phyloP scores from a whole-genome alignment of 768 basidiomycete genomes.

The Xanthoconium purpureum region DNA sequence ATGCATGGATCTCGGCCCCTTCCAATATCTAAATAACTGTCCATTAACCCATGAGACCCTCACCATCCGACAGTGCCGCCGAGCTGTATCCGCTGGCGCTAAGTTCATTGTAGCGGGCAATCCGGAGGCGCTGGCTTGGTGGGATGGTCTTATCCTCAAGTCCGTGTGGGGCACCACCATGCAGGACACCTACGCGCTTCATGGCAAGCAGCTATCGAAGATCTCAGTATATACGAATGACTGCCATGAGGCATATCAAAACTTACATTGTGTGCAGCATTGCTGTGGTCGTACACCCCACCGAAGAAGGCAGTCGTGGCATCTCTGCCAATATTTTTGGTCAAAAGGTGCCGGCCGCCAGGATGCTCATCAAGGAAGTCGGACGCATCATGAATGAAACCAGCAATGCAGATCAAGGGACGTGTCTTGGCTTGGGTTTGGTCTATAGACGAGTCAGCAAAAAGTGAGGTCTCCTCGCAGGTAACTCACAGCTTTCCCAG shows the following conservation, averaged over 20 bases:
- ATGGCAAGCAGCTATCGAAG: slow-evolving; percentile 33
- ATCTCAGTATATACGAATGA: slow-evolving; percentile 5
- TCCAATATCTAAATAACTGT: background rate
- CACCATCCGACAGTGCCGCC: slow-evolving; percentile 56
- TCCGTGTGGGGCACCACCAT: slow-evolving; percentile 51
- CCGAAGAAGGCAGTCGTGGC: slow-evolving; percentile 95
- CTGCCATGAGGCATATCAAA: accelerated
- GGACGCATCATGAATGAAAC: slow-evolving; percentile 89
- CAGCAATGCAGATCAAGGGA: slow-evolving; percentile 81
- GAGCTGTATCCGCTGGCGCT: slow-evolving; percentile 48
- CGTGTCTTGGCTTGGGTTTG: slow-evolving; percentile 76
- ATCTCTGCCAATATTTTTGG: slow-evolving; percentile 85
- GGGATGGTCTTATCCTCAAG: slow-evolving; percentile 64
- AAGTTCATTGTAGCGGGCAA: slow-evolving; percentile 62
- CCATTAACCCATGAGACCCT: slow-evolving; percentile 43
- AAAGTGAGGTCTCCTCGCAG: background rate
- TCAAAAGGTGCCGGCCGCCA: slow-evolving; percentile 80
- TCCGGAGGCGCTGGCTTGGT: slow-evolving; percentile 68
- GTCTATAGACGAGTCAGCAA: slow-evolving; percentile 42
- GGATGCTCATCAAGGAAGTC: slow-evolving; percentile 89
- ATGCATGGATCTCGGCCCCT: background rate
- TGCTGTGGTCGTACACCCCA: slow-evolving; percentile 85
- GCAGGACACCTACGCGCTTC: slow-evolving; percentile 57
- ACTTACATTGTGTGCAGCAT: slow-evolving; percentile 80
- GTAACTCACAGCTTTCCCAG: slow-evolving; percentile 78